phyloP scores from a whole-genome alignment of 495 filamentous ascomycete genomes.

The Annulohypoxylon bovei region DNA sequence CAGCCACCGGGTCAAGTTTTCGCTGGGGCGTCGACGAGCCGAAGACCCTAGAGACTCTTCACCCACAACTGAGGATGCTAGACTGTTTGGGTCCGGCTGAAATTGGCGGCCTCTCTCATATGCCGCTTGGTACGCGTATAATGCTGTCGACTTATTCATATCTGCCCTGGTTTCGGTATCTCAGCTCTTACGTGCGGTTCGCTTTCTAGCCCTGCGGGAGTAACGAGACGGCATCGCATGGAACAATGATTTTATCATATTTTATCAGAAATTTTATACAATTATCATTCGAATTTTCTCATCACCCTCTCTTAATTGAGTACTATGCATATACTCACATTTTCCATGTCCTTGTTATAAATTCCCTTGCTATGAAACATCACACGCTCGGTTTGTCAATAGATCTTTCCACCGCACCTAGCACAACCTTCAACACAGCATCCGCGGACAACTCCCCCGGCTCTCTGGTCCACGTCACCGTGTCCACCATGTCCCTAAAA shows the following conservation, averaged over 20 bases:
- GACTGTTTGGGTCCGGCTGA: constrained; percentile 31
- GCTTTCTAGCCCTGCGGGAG: constrained; percentile 10
- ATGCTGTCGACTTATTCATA: constrained; percentile 29
- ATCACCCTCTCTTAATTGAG: no score
- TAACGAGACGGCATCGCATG: not conserved
- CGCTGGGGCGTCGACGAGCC: constrained; percentile 39
- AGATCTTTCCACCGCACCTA: constrained; percentile 65
- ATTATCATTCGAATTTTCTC: no score
- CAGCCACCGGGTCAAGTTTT: constrained; percentile 31
- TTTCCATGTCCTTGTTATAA: no score
- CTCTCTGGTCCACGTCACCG: constrained; percentile 70
- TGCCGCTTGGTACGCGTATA: constrained; percentile 25
- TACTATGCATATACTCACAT: no score
- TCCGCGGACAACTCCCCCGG: constrained; percentile 53
- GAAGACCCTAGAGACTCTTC: constrained; percentile 29
- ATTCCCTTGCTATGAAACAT: not conserved
- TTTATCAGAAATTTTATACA: no score
- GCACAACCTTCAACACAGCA: constrained; percentile 75
- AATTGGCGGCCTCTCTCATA: constrained; percentile 13
- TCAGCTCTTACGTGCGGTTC: constrained; percentile 29
- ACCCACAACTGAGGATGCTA: constrained; percentile 33
- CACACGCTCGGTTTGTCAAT: constrained; percentile 26
- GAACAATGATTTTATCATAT: not conserved
- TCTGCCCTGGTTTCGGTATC: constrained; percentile 33
- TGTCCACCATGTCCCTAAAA: constrained; percentile 85